Conservation (phyloP, 1,284 basidiomycete species). For the Pulchroboletus neoregius region DNA sequence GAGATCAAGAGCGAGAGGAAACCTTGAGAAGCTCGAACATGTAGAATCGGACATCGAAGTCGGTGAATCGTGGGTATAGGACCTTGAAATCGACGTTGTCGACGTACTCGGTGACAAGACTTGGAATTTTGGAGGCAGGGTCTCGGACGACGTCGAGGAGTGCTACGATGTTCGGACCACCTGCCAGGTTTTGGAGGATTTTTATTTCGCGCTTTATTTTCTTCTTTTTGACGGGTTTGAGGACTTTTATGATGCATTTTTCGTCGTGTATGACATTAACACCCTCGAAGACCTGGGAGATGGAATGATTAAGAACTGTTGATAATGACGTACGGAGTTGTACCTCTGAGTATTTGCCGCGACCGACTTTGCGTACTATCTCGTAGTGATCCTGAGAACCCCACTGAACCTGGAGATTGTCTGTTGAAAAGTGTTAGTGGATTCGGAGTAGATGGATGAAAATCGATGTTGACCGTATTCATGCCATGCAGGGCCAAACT, state of each 20-base stretch:
- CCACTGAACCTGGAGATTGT: slow-evolving; percentile 93
- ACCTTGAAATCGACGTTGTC: slow-evolving; percentile 99
- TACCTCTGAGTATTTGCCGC: slow-evolving; percentile 96
- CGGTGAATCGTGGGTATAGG: slow-evolving; percentile 92
- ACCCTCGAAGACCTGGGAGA: slow-evolving; percentile 89
- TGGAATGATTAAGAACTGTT: slow-evolving; percentile 14
- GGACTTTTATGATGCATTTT: slow-evolving; percentile 97
- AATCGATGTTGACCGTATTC: slow-evolving; percentile 57
- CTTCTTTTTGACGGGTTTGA: slow-evolving; percentile 99
- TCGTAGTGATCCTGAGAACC: slow-evolving; percentile 98
- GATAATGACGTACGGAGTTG: slow-evolving; percentile 20
- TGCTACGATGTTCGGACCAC: slow-evolving; percentile 88
- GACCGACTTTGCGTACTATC: slow-evolving; percentile 94
- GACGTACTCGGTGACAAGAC: slow-evolving; percentile 97
- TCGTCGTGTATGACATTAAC: slow-evolving; percentile 91
- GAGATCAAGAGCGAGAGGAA: slow-evolving; percentile 16
- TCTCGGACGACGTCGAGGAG: slow-evolving; percentile 96
- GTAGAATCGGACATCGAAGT: slow-evolving; percentile 95
- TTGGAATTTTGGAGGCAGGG: slow-evolving; percentile 92
- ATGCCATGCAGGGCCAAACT: slow-evolving; percentile 73
- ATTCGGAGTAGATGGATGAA: slow-evolving; percentile 9
- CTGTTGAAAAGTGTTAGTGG: slow-evolving; percentile 39
- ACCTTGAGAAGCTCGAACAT: slow-evolving; percentile 96
- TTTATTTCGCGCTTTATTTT: slow-evolving; percentile 99
- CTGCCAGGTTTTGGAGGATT: slow-evolving; percentile 94